phyloP scores from a whole-genome alignment of 202 grass and related monocot species.

The Brachypodium distachyon region DNA sequence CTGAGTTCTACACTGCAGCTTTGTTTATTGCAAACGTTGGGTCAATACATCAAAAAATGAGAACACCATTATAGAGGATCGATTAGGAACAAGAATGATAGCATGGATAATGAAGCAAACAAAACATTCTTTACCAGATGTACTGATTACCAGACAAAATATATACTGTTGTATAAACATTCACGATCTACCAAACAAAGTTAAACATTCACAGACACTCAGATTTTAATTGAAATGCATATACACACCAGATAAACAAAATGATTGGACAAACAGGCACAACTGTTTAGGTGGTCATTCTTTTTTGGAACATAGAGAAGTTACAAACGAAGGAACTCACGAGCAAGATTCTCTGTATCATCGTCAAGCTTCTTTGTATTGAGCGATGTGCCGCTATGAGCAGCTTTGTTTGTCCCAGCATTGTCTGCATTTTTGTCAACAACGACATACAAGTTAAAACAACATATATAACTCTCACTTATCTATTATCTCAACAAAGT shows the following conservation, averaged over 20 bases:
- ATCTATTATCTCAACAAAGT: not conserved
- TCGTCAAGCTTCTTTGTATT: constrained; percentile 10
- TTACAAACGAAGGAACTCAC: not conserved
- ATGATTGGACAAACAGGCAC: not conserved
- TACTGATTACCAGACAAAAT: not conserved
- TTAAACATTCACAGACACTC: not conserved
- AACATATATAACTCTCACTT: not conserved
- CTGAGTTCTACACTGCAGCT: not conserved
- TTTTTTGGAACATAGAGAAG: not conserved
- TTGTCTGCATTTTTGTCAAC: not conserved
- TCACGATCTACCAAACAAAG: not conserved
- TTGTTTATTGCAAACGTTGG: not conserved
- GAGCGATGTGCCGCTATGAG: not conserved
- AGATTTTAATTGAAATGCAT: not conserved
- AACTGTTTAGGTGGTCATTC: not conserved
- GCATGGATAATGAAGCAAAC: not conserved
- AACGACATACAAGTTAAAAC: not conserved
- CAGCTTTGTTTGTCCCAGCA: constrained; percentile 8
- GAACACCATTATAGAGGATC: not conserved
- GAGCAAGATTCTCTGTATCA: constrained; percentile 18
- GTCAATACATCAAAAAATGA: not conserved
- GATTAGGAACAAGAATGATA: not conserved
- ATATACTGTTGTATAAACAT: not conserved
- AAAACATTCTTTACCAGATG: not conserved
- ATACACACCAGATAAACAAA: not conserved